These are phyloP conservation scores for Rhizopus sp. DNA, from an alignment of 371 early-diverging fungal genomes.

Conservation along the genomic window DNA sequence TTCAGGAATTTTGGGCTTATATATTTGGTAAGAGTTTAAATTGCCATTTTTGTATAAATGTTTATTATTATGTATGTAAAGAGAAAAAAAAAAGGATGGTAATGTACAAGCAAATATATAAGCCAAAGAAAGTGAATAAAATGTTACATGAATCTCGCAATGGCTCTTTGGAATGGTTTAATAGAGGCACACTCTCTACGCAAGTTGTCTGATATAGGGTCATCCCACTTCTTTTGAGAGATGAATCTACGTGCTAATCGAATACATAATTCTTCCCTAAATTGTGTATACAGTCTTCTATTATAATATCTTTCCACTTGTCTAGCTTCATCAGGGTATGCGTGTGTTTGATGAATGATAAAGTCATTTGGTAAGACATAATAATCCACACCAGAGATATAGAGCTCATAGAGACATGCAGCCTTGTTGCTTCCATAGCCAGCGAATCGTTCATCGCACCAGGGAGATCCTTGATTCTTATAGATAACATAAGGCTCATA, in stretches of 20 bases:
- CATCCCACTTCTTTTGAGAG: slow-evolving; percentile 48
- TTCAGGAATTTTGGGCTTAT: too few species aligned
- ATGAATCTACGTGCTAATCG: slow-evolving; percentile 58
- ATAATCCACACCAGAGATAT: slow-evolving; percentile 61
- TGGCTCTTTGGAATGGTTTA: slow-evolving; percentile 31
- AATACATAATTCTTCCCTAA: slow-evolving; percentile 63
- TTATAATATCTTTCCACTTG: slow-evolving; percentile 63
- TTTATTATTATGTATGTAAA: not conserved
- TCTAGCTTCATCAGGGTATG: slow-evolving; percentile 58
- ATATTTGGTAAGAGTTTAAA: too few species aligned
- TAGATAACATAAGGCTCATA: slow-evolving; percentile 66
- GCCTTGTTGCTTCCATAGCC: slow-evolving; percentile 72
- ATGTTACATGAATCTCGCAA: slow-evolving; percentile 24
- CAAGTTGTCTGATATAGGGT: slow-evolving; percentile 49
- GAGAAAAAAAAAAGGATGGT: slow-evolving; percentile 3
- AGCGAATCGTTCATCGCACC: slow-evolving; percentile 69
- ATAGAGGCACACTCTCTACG: slow-evolving; percentile 43
- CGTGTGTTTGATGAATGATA: slow-evolving; percentile 65
- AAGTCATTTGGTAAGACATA: slow-evolving; percentile 62
- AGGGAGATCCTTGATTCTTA: slow-evolving; percentile 52
- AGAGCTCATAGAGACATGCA: slow-evolving; percentile 65
- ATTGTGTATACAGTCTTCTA: slow-evolving; percentile 54
- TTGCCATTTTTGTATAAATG: not conserved
- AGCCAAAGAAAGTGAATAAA: not conserved
- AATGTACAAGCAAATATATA: slow-evolving; percentile 1